phyloP scores from a whole-genome alignment of 83 land plant genomes.

The Diphasiastrum complanatum region DNA sequence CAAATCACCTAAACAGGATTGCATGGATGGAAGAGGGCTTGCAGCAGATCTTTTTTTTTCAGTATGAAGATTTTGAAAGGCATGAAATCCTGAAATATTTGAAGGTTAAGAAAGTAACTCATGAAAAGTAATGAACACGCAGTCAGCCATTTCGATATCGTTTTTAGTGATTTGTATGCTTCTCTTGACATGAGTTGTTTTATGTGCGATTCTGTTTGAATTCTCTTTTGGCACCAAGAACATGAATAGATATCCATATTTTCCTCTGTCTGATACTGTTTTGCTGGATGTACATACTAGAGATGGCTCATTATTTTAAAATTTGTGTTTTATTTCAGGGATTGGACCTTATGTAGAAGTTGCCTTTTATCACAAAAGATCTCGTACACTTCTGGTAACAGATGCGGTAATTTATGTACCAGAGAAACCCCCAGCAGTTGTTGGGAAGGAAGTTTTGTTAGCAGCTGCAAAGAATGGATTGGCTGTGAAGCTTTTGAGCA shows the following conservation, averaged over 20 bases:
- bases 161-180: too few species aligned
- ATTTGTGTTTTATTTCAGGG: slow-evolving; percentile 35
- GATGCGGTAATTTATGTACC: slow-evolving; percentile 98
- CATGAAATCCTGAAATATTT: too few species aligned
- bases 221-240: too few species aligned
- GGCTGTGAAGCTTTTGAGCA: slow-evolving; percentile 85
- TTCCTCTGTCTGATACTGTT: not conserved
- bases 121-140: too few species aligned
- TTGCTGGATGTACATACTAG: not conserved
- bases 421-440: slow-evolving; percentile 74
- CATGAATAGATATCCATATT: not conserved
- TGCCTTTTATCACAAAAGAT: slow-evolving; percentile 82
- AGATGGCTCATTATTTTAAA: not conserved
- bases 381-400: slow-evolving; percentile 80
- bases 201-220: too few species aligned
- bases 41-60: too few species aligned
- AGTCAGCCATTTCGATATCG: too few species aligned
- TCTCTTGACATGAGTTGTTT: too few species aligned
- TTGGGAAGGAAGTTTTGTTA: slow-evolving; percentile 71
- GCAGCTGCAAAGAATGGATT: slow-evolving; percentile 95
- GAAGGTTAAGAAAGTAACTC: too few species aligned
- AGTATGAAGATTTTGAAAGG: too few species aligned
- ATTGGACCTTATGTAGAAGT: slow-evolving; percentile 99
- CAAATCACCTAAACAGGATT: too few species aligned
- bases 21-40: too few species aligned